A percentile compares a stretch with the other conserved stretches of the same genome.
Conservation (phyloP, 2,329 filamentous ascomycete genomes). For the Tolypocladium tundrense region DNA sequence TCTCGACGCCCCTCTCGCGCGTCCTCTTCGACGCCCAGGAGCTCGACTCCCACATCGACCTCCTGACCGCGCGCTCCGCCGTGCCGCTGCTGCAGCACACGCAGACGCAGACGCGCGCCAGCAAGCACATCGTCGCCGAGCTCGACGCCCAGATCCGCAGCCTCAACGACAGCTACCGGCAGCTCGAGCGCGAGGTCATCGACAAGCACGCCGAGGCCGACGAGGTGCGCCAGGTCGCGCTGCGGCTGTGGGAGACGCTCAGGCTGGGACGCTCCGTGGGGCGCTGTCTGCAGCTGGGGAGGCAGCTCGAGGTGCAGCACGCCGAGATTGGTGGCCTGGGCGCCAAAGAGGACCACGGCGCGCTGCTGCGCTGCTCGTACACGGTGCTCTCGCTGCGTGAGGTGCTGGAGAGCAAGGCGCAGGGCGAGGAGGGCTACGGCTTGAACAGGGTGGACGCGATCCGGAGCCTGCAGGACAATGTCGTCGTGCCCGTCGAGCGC, state of each 20-base stretch:
- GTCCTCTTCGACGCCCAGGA: constrained; percentile 96
- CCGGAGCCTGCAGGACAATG: constrained; percentile 55
- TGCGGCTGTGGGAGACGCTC: constrained; percentile 71
- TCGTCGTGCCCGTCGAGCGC: constrained; percentile 63
- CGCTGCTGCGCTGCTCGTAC: constrained; percentile 72
- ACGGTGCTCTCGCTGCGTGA: constrained; percentile 69
- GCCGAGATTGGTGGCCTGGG: constrained; percentile 41
- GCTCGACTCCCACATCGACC: constrained; percentile 91
- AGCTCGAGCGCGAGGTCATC: constrained; percentile 78
- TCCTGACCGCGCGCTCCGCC: constrained; percentile 74
- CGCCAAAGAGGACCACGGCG: constrained; percentile 61
- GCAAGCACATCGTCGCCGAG: constrained; percentile 60
- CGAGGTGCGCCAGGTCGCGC: constrained; percentile 66
- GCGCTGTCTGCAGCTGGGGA: constrained; percentile 68
- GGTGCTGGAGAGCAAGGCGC: constrained; percentile 55
- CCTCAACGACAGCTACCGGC: constrained; percentile 74
- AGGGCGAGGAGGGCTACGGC: constrained; percentile 65
- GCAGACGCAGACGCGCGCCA: constrained; percentile 60
- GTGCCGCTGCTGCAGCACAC: constrained; percentile 74
- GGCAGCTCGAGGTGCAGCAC: constrained; percentile 82
- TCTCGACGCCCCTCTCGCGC: constrained; percentile 84
- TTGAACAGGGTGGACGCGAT: constrained; percentile 67
- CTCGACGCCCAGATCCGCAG: constrained; percentile 71
- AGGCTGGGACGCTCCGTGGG: constrained; percentile 66
- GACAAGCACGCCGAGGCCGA: constrained; percentile 79